These are phyloP conservation scores for Eutypella sp. DNA, from an alignment of 2,329 filamentous ascomycete genomes.

Conservation along the genomic window DNA sequence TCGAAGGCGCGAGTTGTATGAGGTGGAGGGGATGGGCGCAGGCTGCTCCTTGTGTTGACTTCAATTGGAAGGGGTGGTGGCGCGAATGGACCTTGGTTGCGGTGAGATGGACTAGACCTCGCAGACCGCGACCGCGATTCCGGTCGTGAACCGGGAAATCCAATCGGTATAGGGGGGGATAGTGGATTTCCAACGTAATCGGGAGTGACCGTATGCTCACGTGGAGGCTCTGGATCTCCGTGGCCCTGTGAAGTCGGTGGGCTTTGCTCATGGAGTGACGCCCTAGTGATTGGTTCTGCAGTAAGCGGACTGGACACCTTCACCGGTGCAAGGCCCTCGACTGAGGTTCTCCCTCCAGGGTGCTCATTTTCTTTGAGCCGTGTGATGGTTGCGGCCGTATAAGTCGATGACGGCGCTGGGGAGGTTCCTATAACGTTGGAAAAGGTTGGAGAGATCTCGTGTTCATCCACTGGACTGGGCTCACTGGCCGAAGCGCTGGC, in stretches of 20 bases:
- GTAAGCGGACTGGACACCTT: conserved; percentile 23
- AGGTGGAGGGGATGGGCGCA: conserved; percentile 13
- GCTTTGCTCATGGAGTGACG: conserved; percentile 1
- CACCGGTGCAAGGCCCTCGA: conserved; percentile 23
- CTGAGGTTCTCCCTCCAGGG: conserved; percentile 18
- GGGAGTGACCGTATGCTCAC: no score
- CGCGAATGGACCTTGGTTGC: conserved; percentile 16
- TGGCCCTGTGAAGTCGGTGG: no score
- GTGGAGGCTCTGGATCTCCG: no score
- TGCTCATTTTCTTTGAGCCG: conserved; percentile 23
- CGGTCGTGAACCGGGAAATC: conserved; percentile 9
- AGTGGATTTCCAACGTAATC: no score
- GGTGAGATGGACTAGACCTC: conserved; percentile 22
- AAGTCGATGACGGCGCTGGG: conserved; percentile 26
- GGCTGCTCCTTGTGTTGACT: conserved; percentile 22
- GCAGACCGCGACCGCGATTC: conserved; percentile 10
- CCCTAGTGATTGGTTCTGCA: conserved; percentile 11
- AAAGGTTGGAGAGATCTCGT: conserved; percentile 24
- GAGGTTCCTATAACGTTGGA: conserved; percentile 21
- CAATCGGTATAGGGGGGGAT: no score
- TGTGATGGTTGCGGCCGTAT: conserved; percentile 28
- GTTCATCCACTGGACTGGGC: conserved; percentile 18
- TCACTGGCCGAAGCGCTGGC: conserved; percentile 25
- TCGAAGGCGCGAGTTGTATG: background rate
- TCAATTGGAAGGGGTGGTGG: conserved; percentile 25